Conservation (phyloP, 352 stramenopile species). For the Achlya hypogyna region DNA sequence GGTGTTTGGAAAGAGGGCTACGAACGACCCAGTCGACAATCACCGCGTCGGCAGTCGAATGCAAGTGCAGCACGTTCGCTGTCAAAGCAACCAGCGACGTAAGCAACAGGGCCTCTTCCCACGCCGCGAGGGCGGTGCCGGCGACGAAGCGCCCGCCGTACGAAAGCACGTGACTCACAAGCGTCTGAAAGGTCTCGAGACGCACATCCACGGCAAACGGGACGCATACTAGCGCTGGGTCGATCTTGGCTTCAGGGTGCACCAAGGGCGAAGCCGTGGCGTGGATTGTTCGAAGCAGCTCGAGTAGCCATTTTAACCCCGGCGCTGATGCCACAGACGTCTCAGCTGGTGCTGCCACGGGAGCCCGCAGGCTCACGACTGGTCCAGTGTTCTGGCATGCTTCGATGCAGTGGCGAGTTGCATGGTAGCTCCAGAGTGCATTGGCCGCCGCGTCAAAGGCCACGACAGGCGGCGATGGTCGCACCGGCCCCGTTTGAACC, state of each 20-base stretch:
- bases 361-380: not conserved
- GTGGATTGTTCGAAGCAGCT: conserved; percentile 1
- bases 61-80: not conserved
- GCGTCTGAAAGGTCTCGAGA: conserved; percentile 4
- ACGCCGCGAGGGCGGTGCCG: not conserved
- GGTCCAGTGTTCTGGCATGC: not conserved
- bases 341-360: not conserved
- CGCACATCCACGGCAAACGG: conserved; percentile 2
- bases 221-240: not conserved
- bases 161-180: not conserved
- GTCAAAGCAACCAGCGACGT: conserved; percentile 2
- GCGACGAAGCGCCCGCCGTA: conserved; percentile 7
- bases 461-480: not conserved
- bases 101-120: conserved; percentile 1
- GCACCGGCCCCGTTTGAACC: not conserved
- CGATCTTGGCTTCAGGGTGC: not conserved
- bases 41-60: not conserved
- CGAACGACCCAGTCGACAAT: not conserved
- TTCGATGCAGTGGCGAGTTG: not conserved
- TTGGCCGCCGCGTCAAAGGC: not conserved
- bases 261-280: not conserved
- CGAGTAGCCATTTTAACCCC: not conserved
- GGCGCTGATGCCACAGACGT: too few species aligned
- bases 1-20: not conserved
- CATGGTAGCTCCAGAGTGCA: not conserved